Conservation (phyloP, 805 yeast species). For the Candida arabinofermentans region DNA sequence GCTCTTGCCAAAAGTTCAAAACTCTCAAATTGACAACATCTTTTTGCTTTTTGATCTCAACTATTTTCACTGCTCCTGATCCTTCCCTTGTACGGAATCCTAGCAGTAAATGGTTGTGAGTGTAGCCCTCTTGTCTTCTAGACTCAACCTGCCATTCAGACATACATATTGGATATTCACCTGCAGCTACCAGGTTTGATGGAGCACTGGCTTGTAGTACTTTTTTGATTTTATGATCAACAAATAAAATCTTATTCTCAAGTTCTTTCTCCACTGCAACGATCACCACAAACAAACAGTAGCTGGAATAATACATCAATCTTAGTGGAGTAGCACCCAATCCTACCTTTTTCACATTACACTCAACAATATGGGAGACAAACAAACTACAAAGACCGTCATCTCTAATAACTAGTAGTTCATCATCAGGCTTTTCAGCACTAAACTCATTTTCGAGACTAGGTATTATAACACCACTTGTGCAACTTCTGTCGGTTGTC, state of each 20-base stretch:
- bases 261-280: slow-evolving; percentile 6
- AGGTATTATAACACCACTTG: slow-evolving; percentile 11
- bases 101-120: slow-evolving; percentile 28
- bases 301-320: slow-evolving; percentile 22
- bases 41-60: slow-evolving; percentile 22
- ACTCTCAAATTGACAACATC: slow-evolving; percentile 12
- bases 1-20: slow-evolving; percentile 17
- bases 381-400: slow-evolving; percentile 30
- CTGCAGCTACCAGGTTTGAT: slow-evolving; percentile 9
- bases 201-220: slow-evolving; percentile 2
- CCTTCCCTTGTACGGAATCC: slow-evolving; percentile 27
- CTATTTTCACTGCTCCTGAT: slow-evolving; percentile 25
- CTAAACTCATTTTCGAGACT: slow-evolving; percentile 1
- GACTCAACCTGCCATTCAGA: slow-evolving; percentile 33
- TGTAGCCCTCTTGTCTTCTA: slow-evolving; percentile 11
- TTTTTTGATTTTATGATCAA: slow-evolving; percentile 20
- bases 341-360: slow-evolving; percentile 22
- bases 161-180: slow-evolving; percentile 29
- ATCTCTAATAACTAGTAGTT: slow-evolving; percentile 28
- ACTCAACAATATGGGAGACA: slow-evolving; percentile 10
- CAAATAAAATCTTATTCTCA: slow-evolving; percentile 18
- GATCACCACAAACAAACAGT: slow-evolving; percentile 19
- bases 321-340: slow-evolving; percentile 26
- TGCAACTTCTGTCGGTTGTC: slow-evolving; percentile 19
- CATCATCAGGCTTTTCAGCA: slow-evolving; percentile 10